phyloP scores from a whole-genome alignment of 208 protist species.

The Lotmaria passim region DNA sequence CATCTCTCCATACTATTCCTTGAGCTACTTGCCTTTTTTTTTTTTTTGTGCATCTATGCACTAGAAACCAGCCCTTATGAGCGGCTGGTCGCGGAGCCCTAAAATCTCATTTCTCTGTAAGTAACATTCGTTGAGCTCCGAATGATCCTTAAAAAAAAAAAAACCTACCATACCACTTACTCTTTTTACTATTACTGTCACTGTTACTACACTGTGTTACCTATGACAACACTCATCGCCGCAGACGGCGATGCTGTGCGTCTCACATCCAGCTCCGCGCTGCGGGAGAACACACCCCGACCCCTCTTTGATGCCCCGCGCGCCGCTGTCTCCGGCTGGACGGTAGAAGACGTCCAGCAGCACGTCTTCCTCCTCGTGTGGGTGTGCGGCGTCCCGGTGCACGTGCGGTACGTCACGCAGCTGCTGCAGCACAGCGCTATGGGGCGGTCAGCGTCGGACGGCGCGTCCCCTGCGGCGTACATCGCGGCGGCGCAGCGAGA shows the following conservation, averaged over 20 bases:
- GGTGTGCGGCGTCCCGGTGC: constrained; percentile 69
- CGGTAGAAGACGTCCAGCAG: constrained; percentile 41
- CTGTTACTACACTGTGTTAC: too few relatives aligned
- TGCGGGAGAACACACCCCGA: background rate
- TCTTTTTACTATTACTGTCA: too few relatives aligned
- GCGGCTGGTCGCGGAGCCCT: too few relatives aligned
- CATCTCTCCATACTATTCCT: background rate
- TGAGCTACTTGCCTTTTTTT: background rate
- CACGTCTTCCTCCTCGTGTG: constrained; percentile 73
- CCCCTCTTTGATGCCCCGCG: background rate
- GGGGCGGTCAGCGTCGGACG: background rate
- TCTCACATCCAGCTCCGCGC: constrained; percentile 4
- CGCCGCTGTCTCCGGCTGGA: constrained; percentile 20
- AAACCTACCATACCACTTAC: too few relatives aligned
- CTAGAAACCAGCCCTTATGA: too few relatives aligned
- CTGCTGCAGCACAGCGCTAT: constrained; percentile 41
- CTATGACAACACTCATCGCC: too few relatives aligned
- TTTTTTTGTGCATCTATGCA: background rate
- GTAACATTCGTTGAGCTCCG: background rate
- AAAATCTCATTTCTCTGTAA: too few relatives aligned
- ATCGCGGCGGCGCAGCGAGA: constrained; percentile 18
- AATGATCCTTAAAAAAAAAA: background rate
- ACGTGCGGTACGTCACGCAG: constrained; percentile 55
- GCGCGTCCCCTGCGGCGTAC: background rate
- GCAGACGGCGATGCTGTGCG: too few relatives aligned